Percentiles rank a stretch among this genome's conserved stretches.
Conservation (phyloP, 305 asterid genomes). For the Euphrasia arctica region DNA sequence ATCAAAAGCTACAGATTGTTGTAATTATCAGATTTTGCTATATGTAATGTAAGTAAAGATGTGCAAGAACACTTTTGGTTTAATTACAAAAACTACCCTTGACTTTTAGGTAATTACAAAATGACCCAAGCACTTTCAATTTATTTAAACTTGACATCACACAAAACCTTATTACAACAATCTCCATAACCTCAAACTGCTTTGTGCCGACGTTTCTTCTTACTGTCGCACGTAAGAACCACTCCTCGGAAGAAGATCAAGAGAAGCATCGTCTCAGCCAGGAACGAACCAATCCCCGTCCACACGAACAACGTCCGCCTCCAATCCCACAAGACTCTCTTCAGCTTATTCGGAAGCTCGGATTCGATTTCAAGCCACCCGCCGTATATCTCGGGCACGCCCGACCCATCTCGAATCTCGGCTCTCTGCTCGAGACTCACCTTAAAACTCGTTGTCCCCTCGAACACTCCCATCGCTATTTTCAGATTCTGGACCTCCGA, state of each 20-base stretch:
- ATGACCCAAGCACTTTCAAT: no score
- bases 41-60: no score
- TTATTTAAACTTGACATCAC: constrained; percentile 1
- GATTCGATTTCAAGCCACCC: constrained; percentile 49
- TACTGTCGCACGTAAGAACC: constrained; percentile 26
- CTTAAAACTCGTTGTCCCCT: constrained; percentile 37
- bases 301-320: constrained; percentile 54
- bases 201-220: not conserved
- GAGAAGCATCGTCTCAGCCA: constrained; percentile 32
- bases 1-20: no score
- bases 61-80: no score
- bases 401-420: constrained; percentile 41
- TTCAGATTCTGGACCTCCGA: constrained; percentile 53
- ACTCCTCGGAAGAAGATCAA: constrained; percentile 39
- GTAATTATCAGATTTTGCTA: no score
- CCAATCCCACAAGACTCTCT: constrained; percentile 53
- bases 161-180: constrained; percentile 3
- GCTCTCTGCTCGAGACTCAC: constrained; percentile 63
- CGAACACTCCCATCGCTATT: constrained; percentile 33
- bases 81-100: no score
- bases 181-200: no score
- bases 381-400: constrained; percentile 57
- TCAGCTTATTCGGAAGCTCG: constrained; percentile 39
- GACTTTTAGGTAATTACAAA: no score
- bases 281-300: constrained; percentile 37